Evolutionary conservation across 148 eudicot genomes (phyloP).

Genomic region (Gaultheria prostrata): DNA sequence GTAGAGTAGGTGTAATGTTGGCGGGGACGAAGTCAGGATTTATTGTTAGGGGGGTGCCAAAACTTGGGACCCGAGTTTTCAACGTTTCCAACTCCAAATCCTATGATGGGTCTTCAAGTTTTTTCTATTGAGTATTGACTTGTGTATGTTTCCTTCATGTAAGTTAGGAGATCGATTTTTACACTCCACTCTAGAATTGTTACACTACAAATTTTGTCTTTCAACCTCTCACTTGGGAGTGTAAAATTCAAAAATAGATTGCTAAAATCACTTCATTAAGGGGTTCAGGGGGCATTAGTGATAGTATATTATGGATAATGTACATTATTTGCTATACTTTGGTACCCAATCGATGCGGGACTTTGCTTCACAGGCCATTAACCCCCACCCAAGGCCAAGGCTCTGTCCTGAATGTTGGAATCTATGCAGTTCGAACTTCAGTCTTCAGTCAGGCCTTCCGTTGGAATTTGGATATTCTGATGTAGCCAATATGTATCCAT

Average conservation of each 20-base stretch:
- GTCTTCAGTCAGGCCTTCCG: not conserved
- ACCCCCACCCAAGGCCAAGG: not conserved
- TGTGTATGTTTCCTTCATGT: not conserved
- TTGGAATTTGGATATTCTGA: not conserved
- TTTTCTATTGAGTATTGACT: not conserved
- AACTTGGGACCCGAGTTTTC: not conserved
- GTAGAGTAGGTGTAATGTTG: not conserved
- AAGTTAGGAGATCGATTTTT: not conserved
- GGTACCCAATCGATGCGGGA: no score
- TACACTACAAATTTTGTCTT: not conserved
- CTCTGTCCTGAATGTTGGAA: not conserved
- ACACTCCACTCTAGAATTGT: not conserved
- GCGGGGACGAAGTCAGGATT: not conserved
- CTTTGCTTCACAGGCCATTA: not conserved
- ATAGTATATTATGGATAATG: not conserved
- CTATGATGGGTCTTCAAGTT: not conserved
- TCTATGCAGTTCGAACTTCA: not conserved
- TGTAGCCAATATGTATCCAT: not conserved
- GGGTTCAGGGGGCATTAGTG: not conserved
- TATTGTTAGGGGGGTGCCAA: not conserved
- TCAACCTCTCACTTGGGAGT: not conserved
- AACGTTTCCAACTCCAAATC: not conserved
- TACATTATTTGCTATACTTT: not conserved
- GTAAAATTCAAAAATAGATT: not conserved
- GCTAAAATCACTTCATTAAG: not conserved